A percentile compares a stretch with the other conserved stretches of the same genome.
Evolutionary conservation across 257 asterid species (phyloP).

Genomic region (Cynanchum wilfordii): DNA sequence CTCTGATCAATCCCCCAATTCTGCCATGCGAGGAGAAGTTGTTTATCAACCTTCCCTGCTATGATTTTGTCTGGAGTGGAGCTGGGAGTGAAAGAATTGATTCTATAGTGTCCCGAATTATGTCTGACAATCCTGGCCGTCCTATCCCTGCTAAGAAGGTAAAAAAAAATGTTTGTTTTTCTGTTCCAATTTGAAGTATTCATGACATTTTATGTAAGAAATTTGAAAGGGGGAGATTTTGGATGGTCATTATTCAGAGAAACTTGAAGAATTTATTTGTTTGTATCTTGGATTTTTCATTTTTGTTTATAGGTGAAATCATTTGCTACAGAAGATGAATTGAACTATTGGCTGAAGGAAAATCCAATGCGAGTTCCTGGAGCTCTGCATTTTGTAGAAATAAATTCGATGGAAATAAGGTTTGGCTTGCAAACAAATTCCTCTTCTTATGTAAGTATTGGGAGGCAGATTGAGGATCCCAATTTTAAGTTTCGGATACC

Average conservation of each 20-base stretch:
- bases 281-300: neutral
- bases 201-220: neutral
- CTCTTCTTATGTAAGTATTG: constrained; percentile 14
- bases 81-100: constrained; percentile 22
- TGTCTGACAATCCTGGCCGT: constrained; percentile 34
- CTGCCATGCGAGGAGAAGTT: constrained; percentile 36
- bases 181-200: neutral
- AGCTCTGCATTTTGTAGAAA: constrained; percentile 33
- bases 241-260: neutral
- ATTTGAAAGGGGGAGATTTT: neutral
- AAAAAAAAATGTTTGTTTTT: neutral
- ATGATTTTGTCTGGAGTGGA: constrained; percentile 43
- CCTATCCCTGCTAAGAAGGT: constrained; percentile 27
- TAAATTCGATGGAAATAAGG: constrained; percentile 24
- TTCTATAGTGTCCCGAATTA: constrained; percentile 25
- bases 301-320: constrained; percentile 30
- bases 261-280: neutral
- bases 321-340: constrained; percentile 29
- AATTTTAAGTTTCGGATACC: constrained; percentile 37
- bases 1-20: constrained; percentile 23
- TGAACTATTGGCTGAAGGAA: constrained; percentile 29
- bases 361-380: constrained; percentile 36
- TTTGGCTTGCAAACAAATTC: constrained; percentile 37
- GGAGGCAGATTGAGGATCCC: constrained; percentile 36
- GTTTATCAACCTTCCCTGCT: constrained; percentile 30